Evolutionary conservation across 305 asterid species (phyloP).

Genomic region (Solanum aculeatissimum): DNA sequence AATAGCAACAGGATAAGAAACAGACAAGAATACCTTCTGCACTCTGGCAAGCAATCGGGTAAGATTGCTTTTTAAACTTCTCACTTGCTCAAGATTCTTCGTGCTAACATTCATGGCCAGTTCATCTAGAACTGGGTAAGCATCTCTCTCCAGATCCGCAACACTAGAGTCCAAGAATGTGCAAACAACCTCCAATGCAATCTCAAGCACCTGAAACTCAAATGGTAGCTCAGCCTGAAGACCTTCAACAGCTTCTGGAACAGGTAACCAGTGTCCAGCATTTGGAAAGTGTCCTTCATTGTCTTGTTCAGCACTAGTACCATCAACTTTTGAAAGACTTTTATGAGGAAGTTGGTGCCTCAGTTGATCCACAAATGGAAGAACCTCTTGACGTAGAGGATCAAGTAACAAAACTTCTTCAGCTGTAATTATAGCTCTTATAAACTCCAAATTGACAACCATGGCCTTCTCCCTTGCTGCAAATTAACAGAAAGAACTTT

Average conservation of each 20-base stretch:
- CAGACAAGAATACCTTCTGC: conserved; percentile 53
- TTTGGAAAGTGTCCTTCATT: conserved; percentile 39
- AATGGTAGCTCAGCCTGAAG: conserved; percentile 87
- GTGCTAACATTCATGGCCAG: conserved; percentile 87
- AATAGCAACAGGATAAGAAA: background rate
- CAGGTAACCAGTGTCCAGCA: conserved; percentile 51
- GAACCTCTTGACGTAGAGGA: conserved; percentile 92
- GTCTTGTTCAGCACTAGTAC: conserved; percentile 23
- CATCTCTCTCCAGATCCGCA: conserved; percentile 84
- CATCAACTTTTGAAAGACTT: conserved; percentile 18
- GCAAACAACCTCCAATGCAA: conserved; percentile 89
- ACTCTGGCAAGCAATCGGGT: conserved; percentile 89
- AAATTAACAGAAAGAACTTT: background rate
- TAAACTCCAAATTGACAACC: conserved; percentile 89
- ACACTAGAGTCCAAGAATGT: conserved; percentile 65
- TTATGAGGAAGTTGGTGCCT: conserved; percentile 61
- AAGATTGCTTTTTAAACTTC: conserved; percentile 89
- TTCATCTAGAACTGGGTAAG: conserved; percentile 94
- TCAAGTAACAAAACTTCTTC: conserved; percentile 90
- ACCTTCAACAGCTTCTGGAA: conserved; percentile 56
- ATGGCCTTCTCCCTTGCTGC: conserved; percentile 97
- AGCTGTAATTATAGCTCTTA: conserved; percentile 88
- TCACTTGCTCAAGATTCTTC: conserved; percentile 81
- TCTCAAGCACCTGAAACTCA: conserved; percentile 93
- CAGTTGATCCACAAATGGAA: conserved; percentile 93